Evolutionary conservation across 768 basidiomycete genomes (phyloP).

Genomic region (Tricholoma terreum): DNA sequence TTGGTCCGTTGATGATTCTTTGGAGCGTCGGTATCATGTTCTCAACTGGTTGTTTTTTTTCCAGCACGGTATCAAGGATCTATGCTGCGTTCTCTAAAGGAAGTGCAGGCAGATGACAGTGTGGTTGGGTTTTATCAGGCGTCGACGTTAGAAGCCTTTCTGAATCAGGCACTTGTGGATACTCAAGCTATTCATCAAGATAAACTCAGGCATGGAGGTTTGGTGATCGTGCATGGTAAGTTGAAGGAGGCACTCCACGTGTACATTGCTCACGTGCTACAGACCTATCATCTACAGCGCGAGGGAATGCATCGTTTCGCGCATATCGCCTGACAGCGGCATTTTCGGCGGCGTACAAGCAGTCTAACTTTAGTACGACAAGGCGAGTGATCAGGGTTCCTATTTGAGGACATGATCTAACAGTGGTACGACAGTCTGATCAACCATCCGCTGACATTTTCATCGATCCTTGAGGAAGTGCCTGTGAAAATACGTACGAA

Average conservation of each 20-base stretch:
- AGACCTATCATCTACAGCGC: constrained; percentile 77
- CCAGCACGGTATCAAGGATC: constrained; percentile 77
- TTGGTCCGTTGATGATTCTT: constrained; percentile 47
- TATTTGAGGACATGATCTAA: constrained; percentile 15
- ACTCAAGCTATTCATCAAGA: constrained; percentile 85
- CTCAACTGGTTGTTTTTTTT: constrained; percentile 8
- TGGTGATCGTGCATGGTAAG: constrained; percentile 82
- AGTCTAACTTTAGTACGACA: constrained; percentile 77
- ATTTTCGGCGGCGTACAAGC: constrained; percentile 81
- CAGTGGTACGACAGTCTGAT: constrained; percentile 53
- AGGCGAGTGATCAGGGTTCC: constrained; percentile 51
- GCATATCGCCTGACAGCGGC: constrained; percentile 81
- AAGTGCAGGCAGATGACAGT: constrained; percentile 88
- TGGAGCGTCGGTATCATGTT: constrained; percentile 1
- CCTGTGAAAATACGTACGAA: constrained; percentile 84
- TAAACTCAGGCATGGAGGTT: constrained; percentile 79
- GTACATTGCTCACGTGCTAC: neutral
- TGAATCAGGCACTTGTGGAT: constrained; percentile 76
- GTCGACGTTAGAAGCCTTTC: constrained; percentile 80
- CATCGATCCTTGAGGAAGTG: constrained; percentile 81
- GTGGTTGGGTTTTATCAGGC: constrained; percentile 95
- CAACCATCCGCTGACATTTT: constrained; percentile 79
- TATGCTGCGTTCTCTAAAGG: constrained; percentile 85
- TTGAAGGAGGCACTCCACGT: constrained; percentile 7
- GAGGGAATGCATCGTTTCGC: constrained; percentile 85